A percentile compares a stretch with the other conserved stretches of the same genome.
Evolutionary conservation across 2,329 filamentous ascomycete species (phyloP).

Genomic region (Penicillium brasilianum): DNA sequence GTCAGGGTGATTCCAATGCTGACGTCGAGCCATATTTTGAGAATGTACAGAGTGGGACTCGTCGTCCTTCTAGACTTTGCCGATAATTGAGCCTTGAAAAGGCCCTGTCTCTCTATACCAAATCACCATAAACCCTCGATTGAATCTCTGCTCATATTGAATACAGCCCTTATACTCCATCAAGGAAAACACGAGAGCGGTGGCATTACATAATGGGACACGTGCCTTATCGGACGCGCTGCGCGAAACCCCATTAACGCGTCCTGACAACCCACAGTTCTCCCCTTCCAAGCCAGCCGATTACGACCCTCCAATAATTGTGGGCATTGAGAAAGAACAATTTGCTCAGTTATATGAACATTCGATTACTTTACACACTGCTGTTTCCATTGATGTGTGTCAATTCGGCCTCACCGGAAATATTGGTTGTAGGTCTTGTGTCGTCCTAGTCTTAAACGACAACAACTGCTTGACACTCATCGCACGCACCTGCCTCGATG

Average conservation of each 20-base stretch:
- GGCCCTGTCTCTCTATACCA: no score
- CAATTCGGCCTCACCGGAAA: not conserved
- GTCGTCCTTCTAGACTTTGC: not conserved
- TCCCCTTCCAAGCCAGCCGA: conserved; percentile 17
- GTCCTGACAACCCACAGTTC: conserved; percentile 24
- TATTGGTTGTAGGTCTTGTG: not conserved
- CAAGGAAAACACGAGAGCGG: not conserved
- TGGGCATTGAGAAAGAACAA: not conserved
- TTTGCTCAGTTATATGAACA: not conserved
- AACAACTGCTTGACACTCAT: not conserved
- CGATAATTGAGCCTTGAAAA: no score
- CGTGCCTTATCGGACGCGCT: conserved; percentile 33
- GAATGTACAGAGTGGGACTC: no score
- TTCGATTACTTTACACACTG: not conserved
- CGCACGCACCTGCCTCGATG: conserved; percentile 18
- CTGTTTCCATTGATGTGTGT: not conserved
- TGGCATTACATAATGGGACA: conserved; percentile 23
- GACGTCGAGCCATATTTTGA: not conserved
- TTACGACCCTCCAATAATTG: conserved; percentile 4
- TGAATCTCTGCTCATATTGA: not conserved
- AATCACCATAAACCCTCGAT: not conserved
- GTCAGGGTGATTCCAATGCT: not conserved
- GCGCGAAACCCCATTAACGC: conserved; percentile 30
- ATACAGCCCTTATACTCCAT: not conserved
- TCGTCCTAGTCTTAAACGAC: not conserved